Evolutionary conservation across 257 asterid genomes (phyloP).

Genomic region (Perilla frutescens): DNA sequence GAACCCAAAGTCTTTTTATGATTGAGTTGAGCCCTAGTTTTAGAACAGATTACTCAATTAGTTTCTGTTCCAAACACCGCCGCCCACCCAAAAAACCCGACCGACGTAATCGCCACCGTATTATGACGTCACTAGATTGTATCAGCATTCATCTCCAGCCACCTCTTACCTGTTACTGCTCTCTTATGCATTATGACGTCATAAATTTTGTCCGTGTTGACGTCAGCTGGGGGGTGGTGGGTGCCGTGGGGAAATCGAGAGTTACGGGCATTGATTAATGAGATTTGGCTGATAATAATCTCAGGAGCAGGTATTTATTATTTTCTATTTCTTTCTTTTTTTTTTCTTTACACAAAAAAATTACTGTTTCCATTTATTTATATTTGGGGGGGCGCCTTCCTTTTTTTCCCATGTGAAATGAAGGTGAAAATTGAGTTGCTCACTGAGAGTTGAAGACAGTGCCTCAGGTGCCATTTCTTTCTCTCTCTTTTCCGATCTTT

Average conservation of each 20-base stretch:
- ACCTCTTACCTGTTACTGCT: neutral
- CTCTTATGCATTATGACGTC: slow-evolving; percentile 1
- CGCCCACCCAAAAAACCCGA: neutral
- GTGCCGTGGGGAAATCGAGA: neutral
- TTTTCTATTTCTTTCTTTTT: neutral
- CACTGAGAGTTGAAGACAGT: slow-evolving; percentile 15
- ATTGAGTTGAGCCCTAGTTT: neutral
- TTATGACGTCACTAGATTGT: neutral
- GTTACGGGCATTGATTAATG: neutral
- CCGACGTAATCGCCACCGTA: neutral
- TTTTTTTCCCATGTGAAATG: neutral
- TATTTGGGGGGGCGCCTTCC: neutral
- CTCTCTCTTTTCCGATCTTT: neutral
- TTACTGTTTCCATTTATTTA: slow-evolving; percentile 6
- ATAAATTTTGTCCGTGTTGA: slow-evolving; percentile 33
- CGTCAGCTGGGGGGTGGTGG: slow-evolving; percentile 8
- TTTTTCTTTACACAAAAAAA: neutral
- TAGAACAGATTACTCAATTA: neutral
- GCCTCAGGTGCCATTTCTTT: slow-evolving; percentile 34
- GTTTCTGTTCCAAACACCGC: neutral
- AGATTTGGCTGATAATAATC: neutral
- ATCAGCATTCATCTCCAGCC: neutral
- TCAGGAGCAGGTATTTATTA: neutral
- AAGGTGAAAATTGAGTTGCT: slow-evolving; percentile 8
- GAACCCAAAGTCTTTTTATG: too few relatives aligned